These are phyloP conservation scores for Rheum nobile DNA, from an alignment of 148 eudicot species.

Conservation along the genomic window DNA sequence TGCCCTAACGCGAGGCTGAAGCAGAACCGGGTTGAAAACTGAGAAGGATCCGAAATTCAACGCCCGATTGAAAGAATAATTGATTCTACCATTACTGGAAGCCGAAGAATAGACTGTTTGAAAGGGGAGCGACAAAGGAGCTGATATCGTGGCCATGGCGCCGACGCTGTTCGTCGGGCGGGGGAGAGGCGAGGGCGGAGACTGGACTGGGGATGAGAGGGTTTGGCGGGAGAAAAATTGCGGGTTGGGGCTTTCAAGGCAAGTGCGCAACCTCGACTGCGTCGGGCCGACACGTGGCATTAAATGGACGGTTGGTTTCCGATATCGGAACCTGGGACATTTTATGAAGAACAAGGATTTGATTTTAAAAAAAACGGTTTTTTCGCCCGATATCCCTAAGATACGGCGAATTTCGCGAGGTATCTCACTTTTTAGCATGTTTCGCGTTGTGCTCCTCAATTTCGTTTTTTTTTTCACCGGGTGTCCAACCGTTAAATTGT, in stretches of 20 bases:
- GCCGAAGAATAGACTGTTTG: background rate
- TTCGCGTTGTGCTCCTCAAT: too few relatives aligned
- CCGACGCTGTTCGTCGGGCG: background rate
- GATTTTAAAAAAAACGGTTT: too few relatives aligned
- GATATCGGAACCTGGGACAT: background rate
- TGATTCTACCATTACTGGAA: background rate
- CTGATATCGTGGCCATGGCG: background rate
- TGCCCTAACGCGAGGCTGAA: slow-evolving; percentile 13
- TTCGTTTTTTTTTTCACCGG: too few relatives aligned
- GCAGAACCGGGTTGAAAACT: background rate
- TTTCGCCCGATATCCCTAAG: too few relatives aligned
- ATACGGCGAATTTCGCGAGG: too few relatives aligned
- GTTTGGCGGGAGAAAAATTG: slow-evolving; percentile 7
- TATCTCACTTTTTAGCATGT: too few relatives aligned
- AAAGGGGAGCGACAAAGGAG: background rate
- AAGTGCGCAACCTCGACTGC: background rate
- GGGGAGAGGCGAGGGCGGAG: background rate
- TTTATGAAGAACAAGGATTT: too few relatives aligned
- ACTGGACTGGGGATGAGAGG: background rate
- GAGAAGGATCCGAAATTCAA: background rate
- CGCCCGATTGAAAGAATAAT: background rate
- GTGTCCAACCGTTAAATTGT: too few relatives aligned
- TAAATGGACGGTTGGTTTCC: background rate
- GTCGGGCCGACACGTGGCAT: background rate
- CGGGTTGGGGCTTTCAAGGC: background rate